These are phyloP conservation scores for Trametes meyenii DNA, from an alignment of 768 basidiomycete species.

Conservation along the genomic window DNA sequence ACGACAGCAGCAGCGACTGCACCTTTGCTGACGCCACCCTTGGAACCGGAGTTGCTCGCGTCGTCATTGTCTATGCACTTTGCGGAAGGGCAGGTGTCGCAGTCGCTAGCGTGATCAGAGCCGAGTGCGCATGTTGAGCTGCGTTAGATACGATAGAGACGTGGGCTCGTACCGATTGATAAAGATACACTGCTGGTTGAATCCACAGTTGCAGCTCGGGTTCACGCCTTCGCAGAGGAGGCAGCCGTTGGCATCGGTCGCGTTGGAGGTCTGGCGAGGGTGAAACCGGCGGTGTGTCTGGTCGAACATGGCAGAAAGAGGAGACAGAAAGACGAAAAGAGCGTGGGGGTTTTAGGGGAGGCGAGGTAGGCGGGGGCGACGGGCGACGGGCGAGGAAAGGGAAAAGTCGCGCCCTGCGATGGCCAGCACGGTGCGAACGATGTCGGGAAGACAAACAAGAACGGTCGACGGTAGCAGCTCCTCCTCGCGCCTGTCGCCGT, in stretches of 20 bases:
- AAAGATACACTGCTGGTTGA: conserved; percentile 59
- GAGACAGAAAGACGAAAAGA: conserved; percentile 25
- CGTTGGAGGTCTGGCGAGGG: conserved; percentile 23
- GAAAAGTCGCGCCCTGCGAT: conserved; percentile 31
- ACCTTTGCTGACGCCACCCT: conserved; percentile 58
- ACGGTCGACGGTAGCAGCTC: conserved; percentile 2
- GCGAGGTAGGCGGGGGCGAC: conserved; percentile 4
- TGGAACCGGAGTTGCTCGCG: conserved; percentile 19
- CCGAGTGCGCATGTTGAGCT: conserved; percentile 12
- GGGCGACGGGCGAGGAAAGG: conserved; percentile 1
- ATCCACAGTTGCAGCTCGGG: conserved; percentile 56
- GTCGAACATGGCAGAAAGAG: conserved; percentile 20
- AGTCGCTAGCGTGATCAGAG: conserved; percentile 48
- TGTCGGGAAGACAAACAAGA: conserved; percentile 23
- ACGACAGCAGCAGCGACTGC: conserved; percentile 77
- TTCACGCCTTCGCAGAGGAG: conserved; percentile 52
- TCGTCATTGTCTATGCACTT: conserved; percentile 47
- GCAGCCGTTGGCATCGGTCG: conserved; percentile 37
- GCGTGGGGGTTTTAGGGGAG: conserved; percentile 27
- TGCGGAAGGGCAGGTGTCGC: conserved; percentile 54
- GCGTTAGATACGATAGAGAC: background rate
- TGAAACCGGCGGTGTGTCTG: conserved; percentile 22
- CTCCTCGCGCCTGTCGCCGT: background rate
- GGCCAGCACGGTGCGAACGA: conserved; percentile 36
- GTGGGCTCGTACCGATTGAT: conserved; percentile 54